Evolutionary conservation across 2,329 filamentous ascomycete species (phyloP).

Genomic region (Mariannaea elegans): DNA sequence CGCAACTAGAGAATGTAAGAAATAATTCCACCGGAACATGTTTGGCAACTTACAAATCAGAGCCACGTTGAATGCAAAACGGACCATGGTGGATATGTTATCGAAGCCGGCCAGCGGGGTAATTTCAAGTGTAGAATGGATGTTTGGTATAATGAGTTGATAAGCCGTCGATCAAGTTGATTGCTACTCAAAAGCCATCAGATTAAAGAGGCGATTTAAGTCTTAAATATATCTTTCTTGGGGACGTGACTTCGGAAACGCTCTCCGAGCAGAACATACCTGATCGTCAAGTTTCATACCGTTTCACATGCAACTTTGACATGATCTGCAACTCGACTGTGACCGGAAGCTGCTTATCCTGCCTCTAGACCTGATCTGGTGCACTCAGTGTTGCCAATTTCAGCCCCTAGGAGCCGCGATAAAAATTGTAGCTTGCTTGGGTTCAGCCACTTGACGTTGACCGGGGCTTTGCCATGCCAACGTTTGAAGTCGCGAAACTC

Average conservation of each 20-base stretch:
- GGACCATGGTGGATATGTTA: conserved; percentile 9
- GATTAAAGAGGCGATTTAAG: neutral
- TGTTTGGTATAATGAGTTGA: too few species aligned
- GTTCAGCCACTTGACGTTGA: too few species aligned
- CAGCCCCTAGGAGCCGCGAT: too few species aligned
- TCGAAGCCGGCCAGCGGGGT: neutral
- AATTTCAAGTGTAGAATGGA: neutral
- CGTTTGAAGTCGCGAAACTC: too few species aligned
- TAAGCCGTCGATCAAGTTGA: too few species aligned
- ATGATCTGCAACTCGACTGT: neutral
- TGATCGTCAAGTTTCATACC: neutral
- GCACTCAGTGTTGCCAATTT: too few species aligned
- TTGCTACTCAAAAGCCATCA: neutral
- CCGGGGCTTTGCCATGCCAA: too few species aligned
- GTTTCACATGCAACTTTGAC: conserved; percentile 3
- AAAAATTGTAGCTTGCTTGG: too few species aligned
- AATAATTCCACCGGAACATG: too few species aligned
- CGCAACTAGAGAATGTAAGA: conserved; percentile 6
- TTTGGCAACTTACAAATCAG: conserved; percentile 2
- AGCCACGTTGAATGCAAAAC: neutral
- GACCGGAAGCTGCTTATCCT: conserved; percentile 17
- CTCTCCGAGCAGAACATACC: neutral
- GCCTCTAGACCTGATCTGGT: neutral
- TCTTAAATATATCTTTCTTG: neutral
- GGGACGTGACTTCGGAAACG: neutral